Evolutionary conservation across 2,329 filamentous ascomycete genomes (phyloP), one percentile per base, ranked within the genome.

Genomic region (Sarocladium strictum): DNA sequence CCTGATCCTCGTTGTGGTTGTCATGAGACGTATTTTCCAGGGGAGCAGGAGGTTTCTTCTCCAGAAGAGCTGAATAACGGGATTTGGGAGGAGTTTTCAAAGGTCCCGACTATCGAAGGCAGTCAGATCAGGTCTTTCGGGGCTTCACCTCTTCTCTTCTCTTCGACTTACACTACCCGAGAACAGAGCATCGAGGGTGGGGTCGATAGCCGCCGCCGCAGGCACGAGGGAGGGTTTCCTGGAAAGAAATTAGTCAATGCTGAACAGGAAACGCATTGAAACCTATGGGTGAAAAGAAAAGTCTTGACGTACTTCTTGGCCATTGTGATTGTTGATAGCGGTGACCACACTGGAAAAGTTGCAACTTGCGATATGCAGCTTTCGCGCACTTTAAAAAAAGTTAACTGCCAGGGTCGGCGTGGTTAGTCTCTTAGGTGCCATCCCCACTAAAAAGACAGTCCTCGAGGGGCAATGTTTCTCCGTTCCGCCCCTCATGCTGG

Each of bases 141-240:
- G 14, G 27, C 17, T n/a, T n/a, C 45, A 56, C 7, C 21, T 29
- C 11, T n/a, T n/a, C 23, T 9, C 29, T 32, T 3, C 3, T 3
- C 3, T 4, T 27, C 11, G 3, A 79, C 85, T 73, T 79, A 90
- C 87, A 75, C 87, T 90, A 55, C 78, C 75, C 55, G 85, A 79
- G 71, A 91, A 91, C 37, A 91, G 77, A 58, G 85, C 84, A 63
- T 85, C 78, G 60, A 91, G 75, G 55, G 77, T 73, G 67, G 87
- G 85, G 74, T 91, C 87, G 57, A 90, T 75, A 57, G 77, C 76
- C 67, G 80, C 80, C 55, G 73, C 70, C 33, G 76, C 70, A 58
- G 73, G 75, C 53, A 68, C 60, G 57, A 82, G 62, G 55, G 63
- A 61, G 45, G 65, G 62, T 64, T 69, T 70, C 59, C 73, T 77